Evolutionary conservation across 2,329 filamentous ascomycete genomes (phyloP).

Genomic region (Diaporthe sp.): DNA sequence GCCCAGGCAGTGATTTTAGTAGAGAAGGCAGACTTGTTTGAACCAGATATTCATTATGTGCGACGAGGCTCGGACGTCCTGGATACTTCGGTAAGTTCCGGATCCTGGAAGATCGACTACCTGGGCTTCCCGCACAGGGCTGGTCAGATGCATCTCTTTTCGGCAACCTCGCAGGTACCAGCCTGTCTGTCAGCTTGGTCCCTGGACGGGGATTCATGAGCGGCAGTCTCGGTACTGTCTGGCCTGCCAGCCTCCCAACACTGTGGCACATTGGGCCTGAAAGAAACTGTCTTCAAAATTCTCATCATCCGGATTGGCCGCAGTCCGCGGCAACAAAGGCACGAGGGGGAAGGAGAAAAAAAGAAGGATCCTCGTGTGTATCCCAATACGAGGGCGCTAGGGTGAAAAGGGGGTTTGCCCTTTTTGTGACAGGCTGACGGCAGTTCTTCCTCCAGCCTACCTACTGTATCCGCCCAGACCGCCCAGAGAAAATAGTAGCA

Average conservation of each 20-base stretch:
- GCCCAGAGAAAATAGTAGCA: background rate
- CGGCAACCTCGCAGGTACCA: conserved; percentile 22
- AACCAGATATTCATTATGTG: background rate
- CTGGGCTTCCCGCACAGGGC: background rate
- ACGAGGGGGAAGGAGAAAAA: background rate
- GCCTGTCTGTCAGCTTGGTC: conserved; percentile 20
- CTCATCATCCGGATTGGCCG: conserved; percentile 14
- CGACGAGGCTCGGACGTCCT: conserved; percentile 13
- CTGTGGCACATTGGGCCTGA: background rate
- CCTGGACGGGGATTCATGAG: background rate
- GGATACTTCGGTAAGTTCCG: conserved; percentile 19
- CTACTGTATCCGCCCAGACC: conserved; percentile 14
- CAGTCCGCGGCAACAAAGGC: conserved; percentile 25
- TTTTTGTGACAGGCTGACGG: conserved; percentile 17
- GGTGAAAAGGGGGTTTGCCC: conserved; percentile 28
- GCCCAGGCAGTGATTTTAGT: background rate
- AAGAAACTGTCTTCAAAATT: conserved; percentile 11
- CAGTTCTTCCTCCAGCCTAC: conserved; percentile 22
- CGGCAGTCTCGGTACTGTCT: background rate
- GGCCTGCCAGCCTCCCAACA: background rate
- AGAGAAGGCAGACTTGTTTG: background rate
- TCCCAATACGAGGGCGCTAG: conserved; percentile 41
- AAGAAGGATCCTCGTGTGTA: conserved; percentile 29
- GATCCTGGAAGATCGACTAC: background rate
- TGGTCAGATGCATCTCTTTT: conserved; percentile 13